Percentiles rank a stretch among this genome's conserved stretches.
Evolutionary conservation across 805 yeast species (phyloP).

Genomic region (Yarrowia phangngaensis): DNA sequence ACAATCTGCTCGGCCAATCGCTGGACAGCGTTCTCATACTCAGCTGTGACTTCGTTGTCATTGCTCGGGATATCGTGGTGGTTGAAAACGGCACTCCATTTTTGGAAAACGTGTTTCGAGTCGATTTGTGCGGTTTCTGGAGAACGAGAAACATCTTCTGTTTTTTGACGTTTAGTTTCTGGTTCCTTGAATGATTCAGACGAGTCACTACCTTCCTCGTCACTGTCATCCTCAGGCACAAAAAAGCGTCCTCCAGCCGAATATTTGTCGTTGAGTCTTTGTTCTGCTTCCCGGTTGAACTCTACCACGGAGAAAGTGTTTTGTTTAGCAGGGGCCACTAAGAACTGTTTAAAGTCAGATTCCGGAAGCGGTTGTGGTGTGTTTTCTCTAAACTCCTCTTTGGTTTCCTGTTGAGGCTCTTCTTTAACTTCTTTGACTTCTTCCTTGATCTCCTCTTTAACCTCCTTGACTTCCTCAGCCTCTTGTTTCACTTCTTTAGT

Average conservation of each 20-base stretch:
- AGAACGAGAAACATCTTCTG: not conserved
- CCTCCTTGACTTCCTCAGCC: conserved; percentile 29
- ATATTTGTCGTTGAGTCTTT: conserved; percentile 78
- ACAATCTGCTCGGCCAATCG: conserved; percentile 26
- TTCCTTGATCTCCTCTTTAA: not conserved
- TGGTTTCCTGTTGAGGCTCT: not conserved
- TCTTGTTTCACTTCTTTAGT: not conserved
- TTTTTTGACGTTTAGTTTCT: not conserved
- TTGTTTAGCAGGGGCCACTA: conserved; percentile 7
- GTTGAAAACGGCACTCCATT: conserved; percentile 5
- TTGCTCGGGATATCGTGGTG: not conserved
- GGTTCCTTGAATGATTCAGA: not conserved
- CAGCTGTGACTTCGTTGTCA: no score
- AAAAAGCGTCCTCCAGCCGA: conserved; percentile 87
- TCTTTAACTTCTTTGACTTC: conserved; percentile 23
- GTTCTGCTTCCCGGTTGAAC: conserved; percentile 74
- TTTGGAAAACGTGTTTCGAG: conserved; percentile 1
- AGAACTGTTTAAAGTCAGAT: not conserved
- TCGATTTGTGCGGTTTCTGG: not conserved
- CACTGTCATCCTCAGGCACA: conserved; percentile 41
- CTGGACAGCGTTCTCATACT: conserved; percentile 15
- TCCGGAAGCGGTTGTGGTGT: not conserved
- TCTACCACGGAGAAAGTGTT: conserved; percentile 39
- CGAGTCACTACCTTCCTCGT: conserved; percentile 26
- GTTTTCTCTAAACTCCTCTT: not conserved